A percentile compares a stretch with the other conserved stretches of the same genome.
Evolutionary conservation across 176 grass and related monocot species (phyloP).

Genomic region (Carex myosuroides): DNA sequence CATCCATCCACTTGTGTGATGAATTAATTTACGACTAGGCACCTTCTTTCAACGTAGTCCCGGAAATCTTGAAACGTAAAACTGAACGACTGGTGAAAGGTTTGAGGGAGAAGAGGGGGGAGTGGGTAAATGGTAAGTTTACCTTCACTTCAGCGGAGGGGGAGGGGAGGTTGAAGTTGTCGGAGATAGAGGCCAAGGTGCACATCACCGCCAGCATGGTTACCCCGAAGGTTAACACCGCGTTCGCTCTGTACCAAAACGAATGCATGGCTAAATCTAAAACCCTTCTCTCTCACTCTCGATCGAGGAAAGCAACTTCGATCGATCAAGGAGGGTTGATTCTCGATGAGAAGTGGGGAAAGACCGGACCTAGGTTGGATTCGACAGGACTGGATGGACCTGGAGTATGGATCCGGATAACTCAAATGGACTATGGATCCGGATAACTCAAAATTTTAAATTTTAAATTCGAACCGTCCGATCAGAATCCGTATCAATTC

Average conservation of each 20-base stretch:
- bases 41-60: no score
- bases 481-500: no score
- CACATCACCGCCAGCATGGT: slow-evolving; percentile 91
- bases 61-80: not conserved
- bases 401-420: not conserved
- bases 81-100: not conserved
- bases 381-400: not conserved
- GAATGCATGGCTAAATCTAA: slow-evolving; percentile 57
- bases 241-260: slow-evolving; percentile 80
- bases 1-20: no score
- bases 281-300: not conserved
- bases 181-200: slow-evolving; percentile 83
- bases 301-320: not conserved
- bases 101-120: not conserved
- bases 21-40: no score
- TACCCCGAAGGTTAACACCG: slow-evolving; percentile 75
- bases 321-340: not conserved
- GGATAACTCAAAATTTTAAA: no score
- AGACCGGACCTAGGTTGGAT: not conserved
- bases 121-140: not conserved
- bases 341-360: not conserved
- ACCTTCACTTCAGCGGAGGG: slow-evolving; percentile 86
- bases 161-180: slow-evolving; percentile 61
- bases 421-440: not conserved
- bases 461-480: no score